These are phyloP conservation scores for Suillus weaverae DNA, from an alignment of 768 basidiomycete genomes.

Conservation along the genomic window DNA sequence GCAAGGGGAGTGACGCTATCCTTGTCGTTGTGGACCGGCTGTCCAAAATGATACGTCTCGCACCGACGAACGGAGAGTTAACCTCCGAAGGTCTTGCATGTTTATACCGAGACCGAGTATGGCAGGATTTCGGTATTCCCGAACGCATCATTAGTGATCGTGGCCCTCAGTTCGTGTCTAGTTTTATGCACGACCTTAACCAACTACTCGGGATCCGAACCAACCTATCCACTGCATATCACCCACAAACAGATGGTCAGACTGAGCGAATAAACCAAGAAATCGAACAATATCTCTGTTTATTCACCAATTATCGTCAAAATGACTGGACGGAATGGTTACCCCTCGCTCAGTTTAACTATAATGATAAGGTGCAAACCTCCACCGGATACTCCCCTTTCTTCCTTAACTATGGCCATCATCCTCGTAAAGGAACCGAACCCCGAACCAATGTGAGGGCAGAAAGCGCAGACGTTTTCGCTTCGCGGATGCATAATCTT, in stretches of 20 bases:
- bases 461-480: slow-evolving; percentile 12
- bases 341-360: slow-evolving; percentile 32
- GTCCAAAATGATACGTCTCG: slow-evolving; percentile 6
- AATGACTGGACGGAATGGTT: slow-evolving; percentile 38
- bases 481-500: slow-evolving; percentile 15
- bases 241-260: slow-evolving; percentile 29
- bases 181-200: slow-evolving; percentile 33
- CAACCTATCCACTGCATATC: slow-evolving; percentile 40
- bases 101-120: slow-evolving; percentile 23
- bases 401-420: neutral
- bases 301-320: slow-evolving; percentile 33
- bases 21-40: neutral
- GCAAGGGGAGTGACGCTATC: neutral
- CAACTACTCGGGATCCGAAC: slow-evolving; percentile 32
- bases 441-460: slow-evolving; percentile 1
- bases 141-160: slow-evolving; percentile 25
- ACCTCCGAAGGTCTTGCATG: slow-evolving; percentile 19
- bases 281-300: slow-evolving; percentile 38
- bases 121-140: slow-evolving; percentile 30
- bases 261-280: slow-evolving; percentile 31
- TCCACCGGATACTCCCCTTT: slow-evolving; percentile 18
- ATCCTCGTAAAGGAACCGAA: neutral
- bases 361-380: slow-evolving; percentile 33
- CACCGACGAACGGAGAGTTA: slow-evolving; percentile 2
- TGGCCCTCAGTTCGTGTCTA: slow-evolving; percentile 30